Evolutionary conservation across 2,329 filamentous ascomycete species (phyloP), one percentile per base, ranked within the genome.

Genomic region (Sporothrix mexicana): DNA sequence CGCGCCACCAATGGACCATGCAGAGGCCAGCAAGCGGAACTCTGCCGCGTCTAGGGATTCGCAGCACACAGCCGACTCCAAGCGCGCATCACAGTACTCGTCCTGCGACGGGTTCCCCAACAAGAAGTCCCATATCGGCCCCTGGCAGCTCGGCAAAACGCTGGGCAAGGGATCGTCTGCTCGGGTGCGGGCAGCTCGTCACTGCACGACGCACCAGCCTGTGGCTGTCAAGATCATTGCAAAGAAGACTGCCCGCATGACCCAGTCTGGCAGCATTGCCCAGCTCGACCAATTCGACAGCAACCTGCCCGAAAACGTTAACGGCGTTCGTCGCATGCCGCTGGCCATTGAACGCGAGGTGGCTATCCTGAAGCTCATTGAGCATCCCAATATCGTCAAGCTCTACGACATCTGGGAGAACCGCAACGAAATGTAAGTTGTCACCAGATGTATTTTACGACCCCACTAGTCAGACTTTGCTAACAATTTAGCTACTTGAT

Each of bases 331-430:
- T 76, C 87, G 88, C 71, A 94, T 97, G 79, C 95, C 95, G 0
- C 90, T 95, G 78, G 93, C 94, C 0, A 92, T 99, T 74, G 95
- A 98, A 82, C 88, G 96, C 71, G 96, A 99, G 80, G 95, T 99
- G 55, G 94, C 95, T 45, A 97, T 99, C 77, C 94, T 99, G 88
- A 98, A 98, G 83, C 87, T 98, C 73, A 93, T 98, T 74, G 92
- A 97, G 78, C 96, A 99, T 82, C 93, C 92, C 6, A 96, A 98
- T 80, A 95, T 98, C 78, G 95, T 98, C 81, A 93, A 93, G 77
- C 84, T 99, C 10, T 96, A 95, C 80, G 96, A 99, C 82, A 95
- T 99, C 43, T 99, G 95, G 95, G 96, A 99, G 83, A 98, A 98
- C 79, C 88, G 93, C 25, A 93, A 94, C 72, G 95, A 99, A 81